phyloP scores from a whole-genome alignment of 805 yeast species.

The Yamadazyma laniorum region DNA sequence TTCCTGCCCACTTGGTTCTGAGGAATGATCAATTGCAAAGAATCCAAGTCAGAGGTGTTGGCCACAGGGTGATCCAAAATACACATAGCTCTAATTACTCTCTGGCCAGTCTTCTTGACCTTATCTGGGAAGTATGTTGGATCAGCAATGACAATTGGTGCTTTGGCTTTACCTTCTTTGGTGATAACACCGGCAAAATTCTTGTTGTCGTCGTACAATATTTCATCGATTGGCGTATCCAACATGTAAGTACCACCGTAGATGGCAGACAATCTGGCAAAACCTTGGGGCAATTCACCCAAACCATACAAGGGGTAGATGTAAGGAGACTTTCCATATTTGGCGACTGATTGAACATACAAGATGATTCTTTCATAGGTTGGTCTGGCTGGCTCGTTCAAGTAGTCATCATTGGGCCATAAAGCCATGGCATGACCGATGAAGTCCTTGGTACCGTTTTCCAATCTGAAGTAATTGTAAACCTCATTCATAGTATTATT shows the following conservation, averaged over 20 bases:
- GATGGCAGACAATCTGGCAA: slow-evolving; percentile 93
- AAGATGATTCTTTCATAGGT: slow-evolving; percentile 82
- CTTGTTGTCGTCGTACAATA: slow-evolving; percentile 62
- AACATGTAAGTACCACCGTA: slow-evolving; percentile 99
- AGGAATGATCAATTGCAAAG: slow-evolving; percentile 92
- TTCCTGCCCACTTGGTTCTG: slow-evolving; percentile 92
- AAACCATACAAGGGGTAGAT: slow-evolving; percentile 94
- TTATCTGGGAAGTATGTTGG: slow-evolving; percentile 94
- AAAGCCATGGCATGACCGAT: slow-evolving; percentile 99
- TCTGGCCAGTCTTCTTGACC: slow-evolving; percentile 69
- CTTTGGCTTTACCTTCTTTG: slow-evolving; percentile 87
- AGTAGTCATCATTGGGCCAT: slow-evolving; percentile 88
- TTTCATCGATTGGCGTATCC: slow-evolving; percentile 92
- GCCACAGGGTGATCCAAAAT: slow-evolving; percentile 88
- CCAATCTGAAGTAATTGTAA: slow-evolving; percentile 84
- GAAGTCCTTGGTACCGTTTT: slow-evolving; percentile 90
- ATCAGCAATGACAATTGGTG: slow-evolving; percentile 93
- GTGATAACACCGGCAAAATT: slow-evolving; percentile 85
- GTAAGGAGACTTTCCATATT: slow-evolving; percentile 95
- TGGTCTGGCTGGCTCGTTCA: slow-evolving; percentile 87
- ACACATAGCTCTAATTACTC: slow-evolving; percentile 83
- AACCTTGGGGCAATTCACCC: slow-evolving; percentile 99
- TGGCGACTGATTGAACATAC: slow-evolving; percentile 86
- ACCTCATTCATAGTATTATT: slow-evolving; percentile 88
- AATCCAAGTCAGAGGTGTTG: slow-evolving; percentile 76